Percentiles rank a stretch among this genome's conserved stretches.
Conservation (phyloP, 768 basidiomycete genomes). For the Boletus rubroflammeus region DNA sequence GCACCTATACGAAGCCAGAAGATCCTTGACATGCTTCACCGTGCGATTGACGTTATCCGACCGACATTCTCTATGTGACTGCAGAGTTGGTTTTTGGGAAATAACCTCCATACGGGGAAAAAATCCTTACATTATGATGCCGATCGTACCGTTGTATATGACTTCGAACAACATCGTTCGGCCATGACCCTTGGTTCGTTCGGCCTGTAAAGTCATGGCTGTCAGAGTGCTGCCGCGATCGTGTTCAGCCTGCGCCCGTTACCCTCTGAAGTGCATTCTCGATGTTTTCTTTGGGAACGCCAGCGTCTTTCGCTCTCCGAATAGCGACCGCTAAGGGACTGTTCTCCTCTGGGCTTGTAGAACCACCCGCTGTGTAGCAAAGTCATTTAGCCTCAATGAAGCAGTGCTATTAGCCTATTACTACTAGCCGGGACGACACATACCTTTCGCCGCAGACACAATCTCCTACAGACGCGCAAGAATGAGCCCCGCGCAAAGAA, state of each 20-base stretch:
- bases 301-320: slow-evolving; percentile 52
- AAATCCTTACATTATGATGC: slow-evolving; percentile 55
- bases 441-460: slow-evolving; percentile 55
- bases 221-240: neutral
- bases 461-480: slow-evolving; percentile 47
- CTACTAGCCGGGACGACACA: slow-evolving; percentile 13
- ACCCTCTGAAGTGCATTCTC: slow-evolving; percentile 60
- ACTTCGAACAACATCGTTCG: slow-evolving; percentile 57
- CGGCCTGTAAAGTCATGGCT: slow-evolving; percentile 35
- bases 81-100: slow-evolving; percentile 16
- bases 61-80: slow-evolving; percentile 47
- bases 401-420: neutral
- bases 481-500: neutral
- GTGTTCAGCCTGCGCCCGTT: neutral
- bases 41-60: slow-evolving; percentile 67
- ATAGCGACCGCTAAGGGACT: slow-evolving; percentile 48
- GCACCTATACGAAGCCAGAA: slow-evolving; percentile 48
- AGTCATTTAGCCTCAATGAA: neutral
- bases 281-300: slow-evolving; percentile 69
- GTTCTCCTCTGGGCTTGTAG: slow-evolving; percentile 53
- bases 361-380: slow-evolving; percentile 47
- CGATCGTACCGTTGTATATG: slow-evolving; percentile 54
- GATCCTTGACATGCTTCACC: slow-evolving; percentile 51
- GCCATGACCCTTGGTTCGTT: slow-evolving; percentile 47
- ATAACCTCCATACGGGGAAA: neutral